Base-by-base conservation (phyloP, 345 rosid genomes). In the Populus alba region DNA sequence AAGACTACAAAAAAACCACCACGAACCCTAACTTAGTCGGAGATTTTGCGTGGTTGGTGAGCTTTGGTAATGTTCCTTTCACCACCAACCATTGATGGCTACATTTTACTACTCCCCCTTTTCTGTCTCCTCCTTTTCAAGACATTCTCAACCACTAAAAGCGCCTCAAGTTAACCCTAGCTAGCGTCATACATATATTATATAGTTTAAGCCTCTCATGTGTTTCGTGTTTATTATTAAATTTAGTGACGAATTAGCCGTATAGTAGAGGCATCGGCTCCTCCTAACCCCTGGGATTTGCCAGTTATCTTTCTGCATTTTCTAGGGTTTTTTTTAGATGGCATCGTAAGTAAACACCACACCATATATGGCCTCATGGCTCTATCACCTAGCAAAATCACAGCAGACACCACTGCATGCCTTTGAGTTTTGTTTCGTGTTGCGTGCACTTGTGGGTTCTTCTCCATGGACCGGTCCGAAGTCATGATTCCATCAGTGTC, bases 51-150 rank as follows among this genome's bases (percentile, higher is more conserved):
- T 70, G 53, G 79, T 38, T 25, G 81, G 76, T 66, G 33, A 55
- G 67, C 31, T 31, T 33, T 49, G 71, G 23, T 3, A 7, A 18
- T 8, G 68, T 39, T 53, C 16, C 53, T 71, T 61, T 71, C 81
- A 51, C 51, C 85, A 82, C 88, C 88, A 80, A 82, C 78, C 79
- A 22, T 49, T 68, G 85, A 85, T 77, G 20, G 78, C 61, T 51
- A 75, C 83, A 51, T 78, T 79, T 82, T 74, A n/a, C 87, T 74
- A 65, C 76, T 9, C 20, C 16, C 68, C 27, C 29, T 11, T 35
- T 13, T n/a, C 7, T 6, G 16, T 47, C n/a, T 65, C 22, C 9
- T 12, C 4, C 23, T 29, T 49, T 16, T 16, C 15, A 13, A 3
- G 7, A 59, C 29, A 10, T 9, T n/a, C 29, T 10, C 63, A 11